Evolutionary conservation across 208 protist genomes (phyloP), one percentile per base, ranked within the genome.

Genomic region (Leishmania arabica): DNA sequence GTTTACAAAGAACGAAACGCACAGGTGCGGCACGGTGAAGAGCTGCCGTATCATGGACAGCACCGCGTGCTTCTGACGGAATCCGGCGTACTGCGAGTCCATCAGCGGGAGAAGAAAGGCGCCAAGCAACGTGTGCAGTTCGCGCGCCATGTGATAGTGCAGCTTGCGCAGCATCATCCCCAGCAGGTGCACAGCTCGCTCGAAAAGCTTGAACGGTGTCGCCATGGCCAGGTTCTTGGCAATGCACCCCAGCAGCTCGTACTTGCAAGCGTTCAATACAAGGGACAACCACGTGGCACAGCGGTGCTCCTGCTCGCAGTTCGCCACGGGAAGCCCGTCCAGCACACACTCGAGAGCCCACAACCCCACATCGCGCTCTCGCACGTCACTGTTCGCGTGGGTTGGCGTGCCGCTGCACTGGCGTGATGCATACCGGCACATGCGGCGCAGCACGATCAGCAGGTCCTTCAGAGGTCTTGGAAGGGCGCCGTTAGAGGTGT

Each of bases 1-100:
- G 83, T 97, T 97, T 62, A 95, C 88, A 78, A 94, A 96, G 75
- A 92, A 92, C 4, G 91, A 92, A 37, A 97, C 85, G 78, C 91
- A 86, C 7, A 97, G 75, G 79, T 93, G 88, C 24, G 95, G 92
- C 27, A 91, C 75, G 47, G 86, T 62, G 64, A 96, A 88, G 49
- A 97, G 73, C 45, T 92, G 85, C 42, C 88, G 88, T 7, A 95
- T 79, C 90, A 96, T 94, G 17, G 85, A 75, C 8, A 97, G 65
- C 66, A 97, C 90, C n/a, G 89, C 88, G 75, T 91, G 89, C 84
- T 95, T 96, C 83, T 96, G 95, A 8, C 90, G 86, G 77, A 96
- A 96, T 62, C 73, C 85, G 3, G 88, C 88, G 81, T 90, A 91
- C 47, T 80, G 86, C 40, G 91, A 95, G 45, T 58, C 62, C 68